Base-by-base conservation (phyloP, 2,329 filamentous ascomycete genomes). In the Paecilomyces fulvus region DNA sequence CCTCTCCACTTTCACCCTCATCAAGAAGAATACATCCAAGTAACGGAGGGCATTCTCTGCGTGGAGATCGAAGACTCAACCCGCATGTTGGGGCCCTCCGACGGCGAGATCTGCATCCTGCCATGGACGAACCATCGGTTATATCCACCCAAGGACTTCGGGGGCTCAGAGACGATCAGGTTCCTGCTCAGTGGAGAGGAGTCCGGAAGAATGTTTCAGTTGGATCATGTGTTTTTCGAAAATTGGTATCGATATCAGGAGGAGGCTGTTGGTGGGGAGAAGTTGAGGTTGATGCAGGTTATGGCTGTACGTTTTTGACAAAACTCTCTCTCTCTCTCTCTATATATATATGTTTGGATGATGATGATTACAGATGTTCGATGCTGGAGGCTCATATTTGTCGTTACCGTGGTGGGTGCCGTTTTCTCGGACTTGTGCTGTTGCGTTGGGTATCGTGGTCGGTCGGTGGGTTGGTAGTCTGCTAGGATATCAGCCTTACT, bases 351-450 rank as follows among this genome's bases (percentile, higher is more conserved):
- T n/a, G 37, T 20, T 2, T n/a, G 37, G 14, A 46, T n/a, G 60
- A 60, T 60, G 23, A 59, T 57, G 61, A 58, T 33, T 23, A 21
- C 10, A 75, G 72, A 75, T 73, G 62, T 73, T 71, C 49, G 72
- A 76, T 59, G 73, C 70, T 6, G 73, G 73, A 2, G 72, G 68
- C 23, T 69, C 69, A 8, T 75, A 74, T 58, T 60, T 71, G 2
- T 66, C 70, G 0, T 53, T 70, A 1, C 73, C 72, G n/a, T 55
- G 55, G n/a, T 75, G 71, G 71, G 60, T 75, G 46, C 72, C 73
- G 0, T 73, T 73, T 52, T 60, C 67, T 14, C 60, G 61, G 30
- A 64, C 57, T 6, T 51, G 71, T 7, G 64, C 68, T 46, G 17
- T n/a, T n/a, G 37, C 14, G 37, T n/a, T n/a, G 17, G 37, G 37